A percentile compares a stretch with the other conserved stretches of the same genome.
Evolutionary conservation across 2,329 filamentous ascomycete species (phyloP).

Genomic region (Gaeumannomyces tritici): DNA sequence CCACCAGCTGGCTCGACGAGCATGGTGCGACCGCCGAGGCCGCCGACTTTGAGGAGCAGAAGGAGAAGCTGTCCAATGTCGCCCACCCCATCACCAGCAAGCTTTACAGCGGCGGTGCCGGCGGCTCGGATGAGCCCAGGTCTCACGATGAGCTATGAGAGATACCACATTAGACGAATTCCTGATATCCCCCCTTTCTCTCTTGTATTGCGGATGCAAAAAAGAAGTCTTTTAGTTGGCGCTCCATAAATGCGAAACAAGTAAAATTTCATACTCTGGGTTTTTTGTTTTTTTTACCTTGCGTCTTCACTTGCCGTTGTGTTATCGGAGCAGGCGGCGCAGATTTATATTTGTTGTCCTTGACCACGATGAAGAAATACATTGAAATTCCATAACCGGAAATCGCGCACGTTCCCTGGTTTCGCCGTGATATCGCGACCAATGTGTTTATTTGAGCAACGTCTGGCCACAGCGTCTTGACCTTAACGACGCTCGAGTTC

Average conservation of each 20-base stretch:
- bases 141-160: conserved; percentile 71
- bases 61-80: conserved; percentile 95
- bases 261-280: background rate
- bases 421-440: background rate
- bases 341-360: background rate
- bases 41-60: conserved; percentile 99
- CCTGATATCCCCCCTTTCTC: background rate
- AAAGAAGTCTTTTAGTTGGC: background rate
- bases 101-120: conserved; percentile 65
- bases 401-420: background rate
- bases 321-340: background rate
- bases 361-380: background rate
- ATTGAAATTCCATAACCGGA: background rate
- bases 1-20: conserved; percentile 93
- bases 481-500: too few relatives aligned
- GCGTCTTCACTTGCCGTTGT: background rate
- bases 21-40: conserved; percentile 75
- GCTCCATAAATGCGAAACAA: background rate
- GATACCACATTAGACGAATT: background rate
- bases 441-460: background rate
- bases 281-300: background rate
- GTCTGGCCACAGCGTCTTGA: too few relatives aligned
- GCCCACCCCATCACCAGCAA: conserved; percentile 99
- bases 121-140: conserved; percentile 59
- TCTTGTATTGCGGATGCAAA: background rate